Percentiles rank a stretch among this genome's conserved stretches.
phyloP scores from a whole-genome alignment of 139 green algal genomes.

The Chlamydomonas schloesseri region DNA sequence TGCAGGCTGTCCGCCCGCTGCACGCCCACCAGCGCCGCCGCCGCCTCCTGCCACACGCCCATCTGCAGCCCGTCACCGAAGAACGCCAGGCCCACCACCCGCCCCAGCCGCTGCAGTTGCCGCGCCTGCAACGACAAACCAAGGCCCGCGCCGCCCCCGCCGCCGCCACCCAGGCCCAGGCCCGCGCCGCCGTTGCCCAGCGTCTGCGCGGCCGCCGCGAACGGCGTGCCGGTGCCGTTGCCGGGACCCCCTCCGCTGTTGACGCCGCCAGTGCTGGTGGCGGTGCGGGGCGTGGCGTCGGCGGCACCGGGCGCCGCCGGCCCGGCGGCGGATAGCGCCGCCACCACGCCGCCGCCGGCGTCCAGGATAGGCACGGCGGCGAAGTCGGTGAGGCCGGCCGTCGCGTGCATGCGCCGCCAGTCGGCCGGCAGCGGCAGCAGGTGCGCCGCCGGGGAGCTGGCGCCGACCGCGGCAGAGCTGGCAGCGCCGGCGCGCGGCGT shows the following conservation, averaged over 20 bases:
- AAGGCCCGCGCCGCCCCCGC: no score
- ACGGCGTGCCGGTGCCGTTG: no score
- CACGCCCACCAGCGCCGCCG: constrained; percentile 3
- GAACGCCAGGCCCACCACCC: constrained; percentile 31
- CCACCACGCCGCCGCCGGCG: background rate
- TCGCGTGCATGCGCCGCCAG: constrained; percentile 14
- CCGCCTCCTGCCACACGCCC: background rate
- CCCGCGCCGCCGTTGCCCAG: background rate
- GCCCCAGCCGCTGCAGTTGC: background rate
- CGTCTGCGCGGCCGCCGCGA: no score
- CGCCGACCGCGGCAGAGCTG: no score
- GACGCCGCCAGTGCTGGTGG: background rate
- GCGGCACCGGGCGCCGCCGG: background rate
- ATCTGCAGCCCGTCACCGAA: constrained; percentile 12
- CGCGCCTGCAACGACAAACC: background rate
- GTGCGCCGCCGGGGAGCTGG: background rate
- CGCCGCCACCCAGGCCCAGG: background rate
- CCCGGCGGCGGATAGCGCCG: background rate
- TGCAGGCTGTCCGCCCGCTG: constrained; percentile 25
- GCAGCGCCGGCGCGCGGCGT: no score
- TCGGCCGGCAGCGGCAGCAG: background rate
- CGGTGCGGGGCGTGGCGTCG: background rate
- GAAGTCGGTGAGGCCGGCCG: constrained; percentile 2
- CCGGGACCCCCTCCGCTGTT: background rate
- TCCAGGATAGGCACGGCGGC: background rate